Conservation (phyloP, 345 rosid species). For the Salix arbutifolia region DNA sequence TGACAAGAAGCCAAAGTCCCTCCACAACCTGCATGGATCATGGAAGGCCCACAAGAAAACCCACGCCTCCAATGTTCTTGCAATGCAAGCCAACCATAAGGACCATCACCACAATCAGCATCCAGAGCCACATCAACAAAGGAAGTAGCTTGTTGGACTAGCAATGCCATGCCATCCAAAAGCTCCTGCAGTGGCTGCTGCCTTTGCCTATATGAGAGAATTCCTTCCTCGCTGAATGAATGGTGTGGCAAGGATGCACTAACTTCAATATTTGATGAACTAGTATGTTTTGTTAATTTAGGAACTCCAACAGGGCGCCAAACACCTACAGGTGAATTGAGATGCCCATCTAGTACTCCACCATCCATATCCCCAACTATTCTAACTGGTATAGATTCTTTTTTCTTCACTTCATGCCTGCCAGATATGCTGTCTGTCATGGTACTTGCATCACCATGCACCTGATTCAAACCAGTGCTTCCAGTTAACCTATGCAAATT, state of each 20-base stretch:
- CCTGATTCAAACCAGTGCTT: constrained; percentile 53
- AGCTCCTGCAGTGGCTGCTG: constrained; percentile 92
- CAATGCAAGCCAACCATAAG: constrained; percentile 96
- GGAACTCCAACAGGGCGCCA: constrained; percentile 94
- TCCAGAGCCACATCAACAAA: constrained; percentile 91
- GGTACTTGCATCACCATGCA: constrained; percentile 69
- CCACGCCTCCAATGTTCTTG: constrained; percentile 97
- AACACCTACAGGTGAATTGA: constrained; percentile 83
- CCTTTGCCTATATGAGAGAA: constrained; percentile 78
- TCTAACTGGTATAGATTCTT: constrained; percentile 81
- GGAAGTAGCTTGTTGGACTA: constrained; percentile 97
- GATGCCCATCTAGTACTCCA: constrained; percentile 71
- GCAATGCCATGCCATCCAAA: constrained; percentile 79
- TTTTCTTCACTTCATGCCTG: constrained; percentile 74
- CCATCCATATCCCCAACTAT: constrained; percentile 92
- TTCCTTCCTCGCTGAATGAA: constrained; percentile 72
- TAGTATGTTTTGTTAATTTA: constrained; percentile 64
- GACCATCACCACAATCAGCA: constrained; percentile 91
- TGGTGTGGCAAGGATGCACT: constrained; percentile 61
- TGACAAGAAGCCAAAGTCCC: constrained; percentile 94
- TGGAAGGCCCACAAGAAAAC: constrained; percentile 90
- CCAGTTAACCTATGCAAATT: constrained; percentile 59
- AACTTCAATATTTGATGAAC: constrained; percentile 64
- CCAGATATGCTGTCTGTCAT: constrained; percentile 70
- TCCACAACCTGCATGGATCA: constrained; percentile 98